A percentile compares a stretch with the other conserved stretches of the same genome.
Evolutionary conservation across 1,284 basidiomycete genomes (phyloP).

Genomic region (Sporisorium exsertum): DNA sequence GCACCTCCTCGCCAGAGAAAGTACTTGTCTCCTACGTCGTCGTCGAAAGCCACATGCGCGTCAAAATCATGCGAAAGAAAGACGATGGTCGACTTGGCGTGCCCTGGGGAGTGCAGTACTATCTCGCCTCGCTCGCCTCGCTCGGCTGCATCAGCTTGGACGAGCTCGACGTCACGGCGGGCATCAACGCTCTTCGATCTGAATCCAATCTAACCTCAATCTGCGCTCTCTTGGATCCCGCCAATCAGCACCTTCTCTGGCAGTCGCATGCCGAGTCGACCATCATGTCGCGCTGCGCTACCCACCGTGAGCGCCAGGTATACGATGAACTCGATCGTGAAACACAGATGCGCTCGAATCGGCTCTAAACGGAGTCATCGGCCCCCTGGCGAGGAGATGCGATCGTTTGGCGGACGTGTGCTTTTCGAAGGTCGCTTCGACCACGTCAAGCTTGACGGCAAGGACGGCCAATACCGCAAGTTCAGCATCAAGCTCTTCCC

Average conservation of each 20-base stretch:
- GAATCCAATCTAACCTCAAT: conserved; percentile 16
- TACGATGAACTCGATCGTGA: conserved; percentile 42
- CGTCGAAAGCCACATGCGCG: conserved; percentile 10
- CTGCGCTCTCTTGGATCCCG: conserved; percentile 13
- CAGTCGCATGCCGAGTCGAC: background rate
- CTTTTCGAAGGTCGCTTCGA: conserved; percentile 35
- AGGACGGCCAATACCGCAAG: conserved; percentile 1
- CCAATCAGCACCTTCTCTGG: conserved; percentile 26
- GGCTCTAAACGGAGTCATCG: conserved; percentile 27
- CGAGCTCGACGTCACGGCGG: conserved; percentile 15
- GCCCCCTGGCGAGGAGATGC: conserved; percentile 38
- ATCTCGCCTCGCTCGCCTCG: conserved; percentile 32
- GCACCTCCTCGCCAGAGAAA: background rate
- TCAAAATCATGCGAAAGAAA: conserved; percentile 22
- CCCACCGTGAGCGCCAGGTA: conserved; percentile 18
- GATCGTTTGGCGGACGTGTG: conserved; percentile 32
- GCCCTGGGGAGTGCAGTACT: conserved; percentile 38
- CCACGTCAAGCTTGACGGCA: conserved; percentile 8
- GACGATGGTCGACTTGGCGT: conserved; percentile 17
- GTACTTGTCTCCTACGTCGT: conserved; percentile 14
- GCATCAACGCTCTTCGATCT: conserved; percentile 28
- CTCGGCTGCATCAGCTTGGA: conserved; percentile 16
- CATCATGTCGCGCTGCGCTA: conserved; percentile 19
- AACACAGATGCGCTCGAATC: conserved; percentile 4
- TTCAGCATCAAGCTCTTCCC: conserved; percentile 32